Conservation (phyloP, 1,284 basidiomycete genomes). For the Amylostereum areolatum region DNA sequence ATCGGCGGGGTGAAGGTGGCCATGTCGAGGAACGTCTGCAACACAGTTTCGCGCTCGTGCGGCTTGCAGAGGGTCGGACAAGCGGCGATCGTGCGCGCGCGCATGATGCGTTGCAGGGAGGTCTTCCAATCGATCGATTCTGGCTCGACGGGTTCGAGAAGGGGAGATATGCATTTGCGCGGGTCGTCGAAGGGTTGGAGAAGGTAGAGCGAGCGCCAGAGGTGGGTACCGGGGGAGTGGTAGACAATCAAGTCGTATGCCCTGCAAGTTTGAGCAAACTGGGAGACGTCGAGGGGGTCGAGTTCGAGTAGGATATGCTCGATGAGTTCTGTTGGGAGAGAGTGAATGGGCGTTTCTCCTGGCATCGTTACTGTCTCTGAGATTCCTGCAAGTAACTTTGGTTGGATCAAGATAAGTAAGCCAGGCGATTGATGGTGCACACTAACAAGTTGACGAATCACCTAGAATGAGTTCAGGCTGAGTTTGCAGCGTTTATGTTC, state of each 20-base stretch:
- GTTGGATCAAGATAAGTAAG: too few relatives aligned
- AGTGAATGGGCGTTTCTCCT: too few relatives aligned
- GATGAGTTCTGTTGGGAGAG: constrained; percentile 52
- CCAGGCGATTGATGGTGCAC: too few relatives aligned
- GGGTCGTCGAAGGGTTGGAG: constrained; percentile 54
- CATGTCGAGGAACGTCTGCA: constrained; percentile 46
- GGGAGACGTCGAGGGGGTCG: constrained; percentile 52
- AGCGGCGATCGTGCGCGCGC: constrained; percentile 39
- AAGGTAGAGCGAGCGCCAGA: constrained; percentile 64
- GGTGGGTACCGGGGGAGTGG: constrained; percentile 31
- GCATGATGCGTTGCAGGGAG: constrained; percentile 44
- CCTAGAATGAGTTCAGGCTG: too few relatives aligned
- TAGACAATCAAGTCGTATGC: constrained; percentile 41
- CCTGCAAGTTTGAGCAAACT: constrained; percentile 42
- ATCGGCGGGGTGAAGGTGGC: constrained; percentile 34
- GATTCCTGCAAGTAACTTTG: too few relatives aligned
- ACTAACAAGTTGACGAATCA: too few relatives aligned
- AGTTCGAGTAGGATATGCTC: constrained; percentile 46
- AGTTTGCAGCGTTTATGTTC: too few relatives aligned
- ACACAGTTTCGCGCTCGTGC: constrained; percentile 34
- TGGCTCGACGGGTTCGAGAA: constrained; percentile 29
- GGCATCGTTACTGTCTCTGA: too few relatives aligned
- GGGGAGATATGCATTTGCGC: constrained; percentile 34
- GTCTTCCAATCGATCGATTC: constrained; percentile 44
- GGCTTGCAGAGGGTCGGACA: constrained; percentile 26